These are phyloP conservation scores for Thermothelomyces thermophilus DNA, from an alignment of 2,329 filamentous ascomycete genomes.

Conservation along the genomic window DNA sequence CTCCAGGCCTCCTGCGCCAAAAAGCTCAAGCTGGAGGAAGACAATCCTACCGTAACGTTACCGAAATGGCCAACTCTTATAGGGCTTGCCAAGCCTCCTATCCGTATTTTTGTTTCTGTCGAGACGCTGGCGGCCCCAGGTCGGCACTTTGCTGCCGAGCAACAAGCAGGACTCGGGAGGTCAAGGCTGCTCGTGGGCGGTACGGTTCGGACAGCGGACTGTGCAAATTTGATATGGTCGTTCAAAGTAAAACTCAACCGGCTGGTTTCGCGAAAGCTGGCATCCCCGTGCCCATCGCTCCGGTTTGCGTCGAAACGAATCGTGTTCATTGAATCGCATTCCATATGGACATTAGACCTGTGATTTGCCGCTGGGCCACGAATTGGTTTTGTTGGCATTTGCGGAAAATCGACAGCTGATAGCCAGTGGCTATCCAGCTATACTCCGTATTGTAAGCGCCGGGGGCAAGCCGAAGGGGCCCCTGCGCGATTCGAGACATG, in stretches of 20 bases:
- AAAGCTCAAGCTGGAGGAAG: background rate
- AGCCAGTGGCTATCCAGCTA: too few relatives aligned
- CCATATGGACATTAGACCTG: too few relatives aligned
- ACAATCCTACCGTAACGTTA: slow-evolving; percentile 6
- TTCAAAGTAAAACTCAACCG: too few relatives aligned
- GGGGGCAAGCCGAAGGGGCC: slow-evolving; percentile 9
- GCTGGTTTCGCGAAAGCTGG: too few relatives aligned
- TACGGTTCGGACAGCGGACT: too few relatives aligned
- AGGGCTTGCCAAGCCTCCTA: slow-evolving; percentile 4
- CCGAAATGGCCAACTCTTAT: slow-evolving; percentile 12
- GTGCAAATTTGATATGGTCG: too few relatives aligned
- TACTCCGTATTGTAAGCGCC: background rate
- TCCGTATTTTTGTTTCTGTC: slow-evolving; percentile 8
- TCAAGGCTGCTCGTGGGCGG: too few relatives aligned
- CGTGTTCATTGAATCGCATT: too few relatives aligned
- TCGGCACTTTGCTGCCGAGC: background rate
- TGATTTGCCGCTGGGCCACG: too few relatives aligned
- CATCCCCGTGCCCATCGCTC: too few relatives aligned
- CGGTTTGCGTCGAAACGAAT: too few relatives aligned
- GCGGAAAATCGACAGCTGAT: too few relatives aligned
- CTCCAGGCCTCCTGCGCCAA: background rate
- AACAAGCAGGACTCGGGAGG: background rate
- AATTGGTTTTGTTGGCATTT: background rate
- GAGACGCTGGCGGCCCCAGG: background rate
- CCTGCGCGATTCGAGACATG: slow-evolving; percentile 18